These are phyloP conservation scores for Pythium diclinum DNA, from an alignment of 352 stramenopile species.

Conservation along the genomic window DNA sequence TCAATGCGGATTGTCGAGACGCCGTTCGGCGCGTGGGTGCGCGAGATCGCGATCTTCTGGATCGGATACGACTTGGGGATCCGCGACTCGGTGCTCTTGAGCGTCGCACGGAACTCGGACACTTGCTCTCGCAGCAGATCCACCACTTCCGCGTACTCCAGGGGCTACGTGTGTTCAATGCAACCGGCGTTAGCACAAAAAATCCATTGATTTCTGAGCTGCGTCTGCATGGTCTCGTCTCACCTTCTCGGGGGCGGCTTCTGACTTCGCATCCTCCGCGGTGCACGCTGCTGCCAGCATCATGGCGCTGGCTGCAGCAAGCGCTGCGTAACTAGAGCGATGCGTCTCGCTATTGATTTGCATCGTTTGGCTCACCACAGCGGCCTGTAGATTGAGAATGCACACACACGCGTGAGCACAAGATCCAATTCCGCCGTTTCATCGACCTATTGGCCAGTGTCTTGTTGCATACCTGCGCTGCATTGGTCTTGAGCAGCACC, in stretches of 20 bases:
- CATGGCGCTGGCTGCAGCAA: constrained; percentile 11
- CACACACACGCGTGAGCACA: not conserved
- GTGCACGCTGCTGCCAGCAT: not conserved
- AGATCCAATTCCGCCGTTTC: too few species aligned
- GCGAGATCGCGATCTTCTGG: constrained; percentile 82
- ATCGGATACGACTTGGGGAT: constrained; percentile 78
- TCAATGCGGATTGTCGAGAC: constrained; percentile 81
- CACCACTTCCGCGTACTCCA: constrained; percentile 63
- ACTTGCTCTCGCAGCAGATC: constrained; percentile 69
- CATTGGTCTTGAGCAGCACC: not conserved
- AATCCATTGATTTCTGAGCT: not conserved
- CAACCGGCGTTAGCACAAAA: not conserved
- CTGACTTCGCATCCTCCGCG: constrained; percentile 1
- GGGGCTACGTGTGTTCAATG: constrained; percentile 32
- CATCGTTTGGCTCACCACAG: constrained; percentile 2
- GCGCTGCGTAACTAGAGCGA: not conserved
- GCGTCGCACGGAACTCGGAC: constrained; percentile 68
- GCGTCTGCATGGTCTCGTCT: not conserved
- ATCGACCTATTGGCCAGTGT: too few species aligned
- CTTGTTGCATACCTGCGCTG: not conserved
- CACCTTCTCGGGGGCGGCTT: constrained; percentile 21
- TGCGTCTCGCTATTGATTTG: not conserved
- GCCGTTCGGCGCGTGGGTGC: constrained; percentile 72
- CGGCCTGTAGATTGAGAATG: constrained; percentile 1
- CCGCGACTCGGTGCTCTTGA: constrained; percentile 70